Evolutionary conservation across 2,329 filamentous ascomycete genomes (phyloP).

Genomic region (Rugonectria rugulosa): DNA sequence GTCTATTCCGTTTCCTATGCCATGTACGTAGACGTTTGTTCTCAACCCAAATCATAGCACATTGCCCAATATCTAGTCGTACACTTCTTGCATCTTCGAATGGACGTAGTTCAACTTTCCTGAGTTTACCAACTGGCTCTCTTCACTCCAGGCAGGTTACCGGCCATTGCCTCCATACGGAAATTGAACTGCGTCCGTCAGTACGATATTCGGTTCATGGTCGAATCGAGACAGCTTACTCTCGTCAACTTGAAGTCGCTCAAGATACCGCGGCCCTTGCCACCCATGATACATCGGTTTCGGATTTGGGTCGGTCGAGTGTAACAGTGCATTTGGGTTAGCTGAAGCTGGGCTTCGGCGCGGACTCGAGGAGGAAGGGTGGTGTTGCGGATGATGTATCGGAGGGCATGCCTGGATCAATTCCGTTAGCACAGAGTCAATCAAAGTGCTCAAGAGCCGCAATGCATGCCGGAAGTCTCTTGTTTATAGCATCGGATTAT

Average conservation of each 20-base stretch:
- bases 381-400: constrained; percentile 94
- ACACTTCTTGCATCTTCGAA: constrained; percentile 22
- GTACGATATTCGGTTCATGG: constrained; percentile 16
- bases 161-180: constrained; percentile 84
- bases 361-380: constrained; percentile 82
- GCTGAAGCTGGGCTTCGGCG: constrained; percentile 90
- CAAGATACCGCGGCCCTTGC: constrained; percentile 89
- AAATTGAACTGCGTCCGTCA: constrained; percentile 81
- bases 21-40: constrained; percentile 8
- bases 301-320: constrained; percentile 92
- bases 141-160: constrained; percentile 88
- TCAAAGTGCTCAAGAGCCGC: neutral
- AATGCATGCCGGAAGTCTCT: neutral
- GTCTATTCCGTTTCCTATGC: constrained; percentile 6
- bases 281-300: constrained; percentile 91
- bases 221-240: constrained; percentile 62
- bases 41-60: neutral
- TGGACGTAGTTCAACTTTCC: neutral
- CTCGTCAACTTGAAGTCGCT: constrained; percentile 91
- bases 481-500: neutral
- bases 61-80: constrained; percentile 30
- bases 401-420: constrained; percentile 80
- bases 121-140: constrained; percentile 91
- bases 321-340: constrained; percentile 95
- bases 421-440: constrained; percentile 13